Base-by-base conservation (phyloP, 202 grass and related monocot species). In the Carex arenaria region DNA sequence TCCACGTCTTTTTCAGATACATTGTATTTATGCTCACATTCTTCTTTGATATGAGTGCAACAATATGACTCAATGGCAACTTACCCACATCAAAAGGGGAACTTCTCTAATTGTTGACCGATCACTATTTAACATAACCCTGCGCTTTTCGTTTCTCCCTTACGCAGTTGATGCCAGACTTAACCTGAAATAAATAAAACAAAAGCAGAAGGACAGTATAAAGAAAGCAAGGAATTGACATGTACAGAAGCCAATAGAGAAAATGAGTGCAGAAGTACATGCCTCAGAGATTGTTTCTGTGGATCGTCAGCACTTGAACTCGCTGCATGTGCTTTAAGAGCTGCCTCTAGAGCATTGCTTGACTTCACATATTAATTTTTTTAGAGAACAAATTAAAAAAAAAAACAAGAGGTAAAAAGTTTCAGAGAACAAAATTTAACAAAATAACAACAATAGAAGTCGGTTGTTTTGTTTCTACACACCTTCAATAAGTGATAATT, bases 161-260 rank as follows among this genome's bases (percentile, higher is more conserved):
- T 86, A 93, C 22, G 91, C 79, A 61, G 88, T 90, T 75, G 87
- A 89, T 76, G 85, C 85, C 78, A 92, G 69, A 90, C 89, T 89
- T 85, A 89, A 82, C 88, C 93, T 99, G 84, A 76, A 42, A 90
- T 82, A 72, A 83, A 83, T 62, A 56, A 85, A 80, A 84, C 47
- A 92, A 68, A 55, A 79, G 78, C 86, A 85, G 90, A 83, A 83
- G 87, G 80, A 86, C 78, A 90, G 84, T 82, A 90, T 92, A 87
- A 98, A 92, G 89, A 93, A 98, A 90, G 88, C 56, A 71, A 89
- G 87, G 78, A 82, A 30, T 13, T 59, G 26, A 59, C 52, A n/a
- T 34, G 15, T 59, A 36, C 52, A 77, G 7, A 72, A 57, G 17
- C 52, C 57, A 31, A 71, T 47, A 34, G 15, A 36, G 28, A 60